Evolutionary conservation across 1,284 basidiomycete species (phyloP).

Genomic region (Ustilago shanxiensis): DNA sequence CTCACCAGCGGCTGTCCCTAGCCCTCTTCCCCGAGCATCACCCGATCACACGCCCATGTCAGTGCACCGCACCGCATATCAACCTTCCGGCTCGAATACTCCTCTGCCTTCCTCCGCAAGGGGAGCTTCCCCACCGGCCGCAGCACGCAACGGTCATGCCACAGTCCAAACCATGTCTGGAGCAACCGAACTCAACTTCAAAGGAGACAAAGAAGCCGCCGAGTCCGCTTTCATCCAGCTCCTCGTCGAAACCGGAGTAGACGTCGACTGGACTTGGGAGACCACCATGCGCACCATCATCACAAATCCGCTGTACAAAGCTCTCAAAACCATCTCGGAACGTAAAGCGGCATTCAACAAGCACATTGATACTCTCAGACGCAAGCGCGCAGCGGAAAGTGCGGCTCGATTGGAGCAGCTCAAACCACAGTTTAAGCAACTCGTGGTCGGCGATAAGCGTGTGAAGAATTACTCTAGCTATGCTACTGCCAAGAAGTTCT

Average conservation of each 20-base stretch:
- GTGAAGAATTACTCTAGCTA: constrained; percentile 61
- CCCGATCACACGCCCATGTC: constrained; percentile 20
- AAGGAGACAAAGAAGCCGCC: constrained; percentile 82
- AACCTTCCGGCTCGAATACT: constrained; percentile 34
- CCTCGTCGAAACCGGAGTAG: constrained; percentile 86
- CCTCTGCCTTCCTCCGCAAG: constrained; percentile 11
- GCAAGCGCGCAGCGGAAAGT: constrained; percentile 52
- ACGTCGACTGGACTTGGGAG: constrained; percentile 96
- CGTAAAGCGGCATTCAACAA: constrained; percentile 83
- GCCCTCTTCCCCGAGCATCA: constrained; percentile 17
- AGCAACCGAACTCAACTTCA: constrained; percentile 72
- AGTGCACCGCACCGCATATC: background rate
- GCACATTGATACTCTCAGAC: constrained; percentile 66
- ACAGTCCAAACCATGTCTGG: constrained; percentile 33
- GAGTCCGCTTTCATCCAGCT: constrained; percentile 93
- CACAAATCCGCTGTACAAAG: constrained; percentile 96
- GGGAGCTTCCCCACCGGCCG: background rate
- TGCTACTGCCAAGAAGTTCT: constrained; percentile 55
- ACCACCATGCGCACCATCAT: constrained; percentile 97
- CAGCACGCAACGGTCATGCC: background rate
- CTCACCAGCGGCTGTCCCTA: constrained; percentile 18
- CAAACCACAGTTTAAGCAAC: constrained; percentile 46
- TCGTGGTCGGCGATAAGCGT: constrained; percentile 26
- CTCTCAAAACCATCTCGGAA: constrained; percentile 90
- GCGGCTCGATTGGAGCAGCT: constrained; percentile 47